Base-by-base conservation (phyloP, 23 red algal species). In the Cyanidiococcus yangmingshanensis region DNA sequence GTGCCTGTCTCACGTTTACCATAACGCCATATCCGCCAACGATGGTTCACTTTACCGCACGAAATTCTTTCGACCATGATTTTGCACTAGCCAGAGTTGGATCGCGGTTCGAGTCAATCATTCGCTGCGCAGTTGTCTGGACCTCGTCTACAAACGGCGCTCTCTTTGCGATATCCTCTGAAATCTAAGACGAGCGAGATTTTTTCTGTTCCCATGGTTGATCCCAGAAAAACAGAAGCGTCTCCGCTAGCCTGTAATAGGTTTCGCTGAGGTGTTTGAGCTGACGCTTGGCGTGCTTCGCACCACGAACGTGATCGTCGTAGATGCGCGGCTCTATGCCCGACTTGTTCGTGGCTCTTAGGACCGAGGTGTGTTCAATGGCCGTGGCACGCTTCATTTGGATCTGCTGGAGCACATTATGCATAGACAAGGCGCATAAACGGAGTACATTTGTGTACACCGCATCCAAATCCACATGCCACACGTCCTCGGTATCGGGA, bases 281-380 rank as follows among this genome's bases (percentile, higher is more conserved):
- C 27, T 71, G 63, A 29, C 63, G 63, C 3, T 30, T 7, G 32
- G 32, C 63, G 12, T 71, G 63, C 32, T 29, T 12, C 27, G 63
- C 63, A 7, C 21, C n/a, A 29, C 63, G 63, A 3, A 32, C n/a
- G 32, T 35, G 21, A 3, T 71, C 63, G 63, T 71, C 63, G n/a
- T 32, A 71, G 12, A 32, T 29, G 12, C 63, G 63, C 12, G 63
- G 63, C 15, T 71, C 63, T 3, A 71, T 71, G 63, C 63, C 63
- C 12, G 63, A 71, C 32, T 71, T 71, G 63, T 71, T 71, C n/a
- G 63, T 71, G 63, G 63, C 63, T 29, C 32, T 12, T 29, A 71
- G 27, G 7, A 71, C 63, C 27, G 63, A 7, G n/a, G 15, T 25
- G 7, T 32, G 32, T 29, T 35, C 63, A 2, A 7, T 7, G 16